These are phyloP conservation scores for Erodium maritimum DNA, from an alignment of 345 rosid genomes.

Conservation along the genomic window DNA sequence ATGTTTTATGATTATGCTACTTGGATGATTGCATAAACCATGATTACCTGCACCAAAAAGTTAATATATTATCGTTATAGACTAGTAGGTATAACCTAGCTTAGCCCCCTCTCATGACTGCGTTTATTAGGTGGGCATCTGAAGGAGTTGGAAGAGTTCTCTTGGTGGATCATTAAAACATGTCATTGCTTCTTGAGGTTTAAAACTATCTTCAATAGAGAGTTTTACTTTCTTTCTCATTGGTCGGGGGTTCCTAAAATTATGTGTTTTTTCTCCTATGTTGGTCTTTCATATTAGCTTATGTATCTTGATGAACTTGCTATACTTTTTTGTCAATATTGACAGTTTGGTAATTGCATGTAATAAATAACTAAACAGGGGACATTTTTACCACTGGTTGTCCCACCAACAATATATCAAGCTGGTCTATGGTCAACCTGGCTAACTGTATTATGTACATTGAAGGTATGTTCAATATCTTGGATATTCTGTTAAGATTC, in stretches of 20 bases:
- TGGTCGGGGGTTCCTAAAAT: not conserved
- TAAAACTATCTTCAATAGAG: too few species aligned
- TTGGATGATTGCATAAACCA: not conserved
- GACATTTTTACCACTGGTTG: conserved; percentile 73
- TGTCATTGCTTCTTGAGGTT: not conserved
- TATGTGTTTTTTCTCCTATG: not conserved
- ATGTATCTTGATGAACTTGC: not conserved
- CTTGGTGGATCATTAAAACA: not conserved
- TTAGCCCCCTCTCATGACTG: not conserved
- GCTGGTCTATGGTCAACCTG: conserved; percentile 80
- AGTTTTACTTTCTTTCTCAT: not conserved
- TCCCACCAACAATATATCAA: conserved; percentile 78
- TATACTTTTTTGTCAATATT: conserved; percentile 1
- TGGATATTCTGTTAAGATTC: conserved; percentile 14
- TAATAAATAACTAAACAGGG: conserved; percentile 42
- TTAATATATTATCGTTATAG: not conserved
- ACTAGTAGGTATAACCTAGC: not conserved
- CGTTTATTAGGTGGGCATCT: not conserved
- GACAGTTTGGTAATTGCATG: conserved; percentile 2
- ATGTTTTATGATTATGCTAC: not conserved
- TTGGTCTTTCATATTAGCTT: not conserved
- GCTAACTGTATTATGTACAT: conserved; percentile 72
- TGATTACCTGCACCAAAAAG: not conserved
- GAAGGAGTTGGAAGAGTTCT: not conserved
- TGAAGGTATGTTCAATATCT: conserved; percentile 46